phyloP scores from a whole-genome alignment of 2,329 filamentous ascomycete genomes.

The Hypoxylon sp. region DNA sequence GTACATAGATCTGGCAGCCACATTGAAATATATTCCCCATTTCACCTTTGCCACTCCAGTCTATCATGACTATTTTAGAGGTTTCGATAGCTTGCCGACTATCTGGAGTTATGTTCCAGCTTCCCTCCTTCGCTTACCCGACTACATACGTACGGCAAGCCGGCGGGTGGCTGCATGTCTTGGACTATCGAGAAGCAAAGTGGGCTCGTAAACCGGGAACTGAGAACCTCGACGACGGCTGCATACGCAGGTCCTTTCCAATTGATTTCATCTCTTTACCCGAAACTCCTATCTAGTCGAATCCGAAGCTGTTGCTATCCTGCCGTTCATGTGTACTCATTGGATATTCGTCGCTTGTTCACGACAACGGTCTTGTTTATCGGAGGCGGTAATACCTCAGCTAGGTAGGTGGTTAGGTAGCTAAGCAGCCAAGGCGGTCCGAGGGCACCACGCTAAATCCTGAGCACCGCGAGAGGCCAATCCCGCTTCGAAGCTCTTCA shows the following conservation, averaged over 20 bases:
- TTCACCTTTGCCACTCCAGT: constrained; percentile 13
- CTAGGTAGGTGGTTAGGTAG: background rate
- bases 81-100: constrained; percentile 27
- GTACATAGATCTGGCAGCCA: background rate
- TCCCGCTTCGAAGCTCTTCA: constrained; percentile 23
- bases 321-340: constrained; percentile 28
- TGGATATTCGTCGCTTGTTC: constrained; percentile 8
- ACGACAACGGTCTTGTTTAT: constrained; percentile 18
- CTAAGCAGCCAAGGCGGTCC: constrained; percentile 13
- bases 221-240: constrained; percentile 23
- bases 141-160: constrained; percentile 19
- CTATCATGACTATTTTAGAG: constrained; percentile 8
- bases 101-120: constrained; percentile 23
- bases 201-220: constrained; percentile 22
- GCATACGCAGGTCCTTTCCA: constrained; percentile 24
- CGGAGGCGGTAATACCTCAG: constrained; percentile 25
- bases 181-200: constrained; percentile 7
- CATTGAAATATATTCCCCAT: background rate
- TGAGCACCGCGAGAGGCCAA: constrained; percentile 24
- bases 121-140: constrained; percentile 11
- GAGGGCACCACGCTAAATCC: constrained; percentile 33
- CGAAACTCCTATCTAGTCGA: constrained; percentile 20
- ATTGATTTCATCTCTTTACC: constrained; percentile 22
- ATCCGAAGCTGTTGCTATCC: constrained; percentile 32
- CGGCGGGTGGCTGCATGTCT: constrained; percentile 33